Base-by-base conservation (phyloP, 2,329 filamentous ascomycete genomes). In the Pseudogymnoascus sp. region DNA sequence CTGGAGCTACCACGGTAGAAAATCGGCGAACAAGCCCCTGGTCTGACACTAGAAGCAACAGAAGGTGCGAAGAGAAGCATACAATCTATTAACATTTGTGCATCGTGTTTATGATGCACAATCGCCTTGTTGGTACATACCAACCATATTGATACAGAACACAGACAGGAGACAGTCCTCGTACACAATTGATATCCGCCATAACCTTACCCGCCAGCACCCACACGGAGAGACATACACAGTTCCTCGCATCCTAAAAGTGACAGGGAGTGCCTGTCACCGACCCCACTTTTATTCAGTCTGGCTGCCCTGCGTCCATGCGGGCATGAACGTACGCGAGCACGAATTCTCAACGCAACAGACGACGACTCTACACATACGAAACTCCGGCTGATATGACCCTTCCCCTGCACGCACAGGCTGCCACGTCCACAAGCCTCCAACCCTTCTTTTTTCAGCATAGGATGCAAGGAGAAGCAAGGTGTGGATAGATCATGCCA, bases 1-100 rank as follows among this genome's bases (percentile, higher is more conserved):
- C 14, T 35, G 49, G 12, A 55, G 49, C 49, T 55, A 55, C 49
- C 29, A 55, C 49, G 49, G 49, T 55, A 21, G 49, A 55, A 55
- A 55, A 55, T 55, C 49, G 49, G 49, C 49, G 49, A 55, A 55
- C 29, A 55, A 55, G 29, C 26, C 49, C 26, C 49, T 5, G 49
- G 29, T 2, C 49, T 8, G 49, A 35, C 49, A 55, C 49, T 55
- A 55, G 49, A 55, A 55, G 49, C 49, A 55, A 19, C 49, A 55
- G 49, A 55, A 55, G 45, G 10, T 55, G 10, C 49, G 16, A 55
- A 55, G 49, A 33, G 11, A 55, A 55, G 49, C 29, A 55, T 55
- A 55, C 49, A 55, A 55, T 55, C 49, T 55, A 55, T 35, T 55
- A 11, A 52, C 23, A 52, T 16, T 52, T 16, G 45, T 11, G 23